Evolutionary conservation across 352 stramenopile species (phyloP).

Genomic region (Phytophthora parvispora): DNA sequence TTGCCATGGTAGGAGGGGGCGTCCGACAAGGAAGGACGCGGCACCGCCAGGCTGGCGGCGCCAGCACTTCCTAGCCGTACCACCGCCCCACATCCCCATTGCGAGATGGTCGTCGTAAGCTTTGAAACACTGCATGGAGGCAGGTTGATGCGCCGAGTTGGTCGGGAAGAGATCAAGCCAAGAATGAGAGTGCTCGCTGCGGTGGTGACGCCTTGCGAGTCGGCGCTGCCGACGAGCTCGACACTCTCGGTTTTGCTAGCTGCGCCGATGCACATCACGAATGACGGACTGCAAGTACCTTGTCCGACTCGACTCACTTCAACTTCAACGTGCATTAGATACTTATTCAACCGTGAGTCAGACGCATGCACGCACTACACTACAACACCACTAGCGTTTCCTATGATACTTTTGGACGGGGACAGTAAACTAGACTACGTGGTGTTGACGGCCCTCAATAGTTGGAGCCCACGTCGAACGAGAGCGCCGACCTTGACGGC

Average conservation of each 20-base stretch:
- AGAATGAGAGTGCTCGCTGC: not conserved
- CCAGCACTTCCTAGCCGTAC: too few relatives aligned
- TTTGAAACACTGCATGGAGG: too few relatives aligned
- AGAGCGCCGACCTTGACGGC: constrained; percentile 34
- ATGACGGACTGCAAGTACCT: not conserved
- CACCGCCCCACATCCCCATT: too few relatives aligned
- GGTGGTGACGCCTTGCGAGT: not conserved
- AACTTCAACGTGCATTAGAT: constrained; percentile 14
- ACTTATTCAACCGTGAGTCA: not conserved
- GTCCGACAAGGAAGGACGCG: too few relatives aligned
- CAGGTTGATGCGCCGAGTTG: too few relatives aligned
- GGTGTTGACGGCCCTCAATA: not conserved
- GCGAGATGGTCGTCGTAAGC: too few relatives aligned
- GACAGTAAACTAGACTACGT: constrained; percentile 19
- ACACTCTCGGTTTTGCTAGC: not conserved
- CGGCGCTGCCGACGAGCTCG: not conserved
- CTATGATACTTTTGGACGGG: constrained; percentile 23
- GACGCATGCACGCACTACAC: not conserved
- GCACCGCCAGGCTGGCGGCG: too few relatives aligned
- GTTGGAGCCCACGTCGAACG: constrained; percentile 37
- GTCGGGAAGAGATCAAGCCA: too few relatives aligned
- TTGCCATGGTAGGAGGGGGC: too few relatives aligned
- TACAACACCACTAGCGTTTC: too few relatives aligned
- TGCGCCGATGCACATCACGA: too few relatives aligned
- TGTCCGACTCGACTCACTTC: constrained; percentile 2